Conservation (phyloP, 495 filamentous ascomycete species). For the Neurospora sp. region DNA sequence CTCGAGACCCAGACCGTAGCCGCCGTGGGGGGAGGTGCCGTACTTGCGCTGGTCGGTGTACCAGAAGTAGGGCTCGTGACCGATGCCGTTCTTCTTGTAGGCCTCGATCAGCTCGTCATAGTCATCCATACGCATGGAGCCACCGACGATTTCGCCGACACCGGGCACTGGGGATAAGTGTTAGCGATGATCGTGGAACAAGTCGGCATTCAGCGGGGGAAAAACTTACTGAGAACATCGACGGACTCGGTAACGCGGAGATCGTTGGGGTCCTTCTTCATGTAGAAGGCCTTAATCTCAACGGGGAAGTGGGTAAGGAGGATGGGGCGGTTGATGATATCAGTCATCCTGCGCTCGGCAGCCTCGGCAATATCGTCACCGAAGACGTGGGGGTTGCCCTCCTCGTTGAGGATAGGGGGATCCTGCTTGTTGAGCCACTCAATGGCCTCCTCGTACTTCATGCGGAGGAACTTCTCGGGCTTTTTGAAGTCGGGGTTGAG, state of each 20-base stretch:
- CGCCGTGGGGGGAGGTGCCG: slow-evolving; percentile 86
- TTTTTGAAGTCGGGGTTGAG: slow-evolving; percentile 84
- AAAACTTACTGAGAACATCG: slow-evolving; percentile 60
- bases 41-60: slow-evolving; percentile 99
- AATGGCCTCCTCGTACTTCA: slow-evolving; percentile 93
- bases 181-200: too few relatives aligned
- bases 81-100: slow-evolving; percentile 80
- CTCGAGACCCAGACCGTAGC: slow-evolving; percentile 92
- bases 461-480: slow-evolving; percentile 79
- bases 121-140: slow-evolving; percentile 90
- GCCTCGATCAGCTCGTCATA: slow-evolving; percentile 87
- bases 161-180: slow-evolving; percentile 29
- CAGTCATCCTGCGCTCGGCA: slow-evolving; percentile 93
- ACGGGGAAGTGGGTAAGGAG: slow-evolving; percentile 95
- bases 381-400: slow-evolving; percentile 79
- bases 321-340: slow-evolving; percentile 88
- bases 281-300: slow-evolving; percentile 99
- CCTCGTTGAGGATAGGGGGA: slow-evolving; percentile 74
- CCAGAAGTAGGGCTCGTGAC: slow-evolving; percentile 89
- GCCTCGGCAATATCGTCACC: slow-evolving; percentile 98
- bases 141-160: slow-evolving; percentile 95
- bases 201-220: too few relatives aligned
- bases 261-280: slow-evolving; percentile 83
- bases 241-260: slow-evolving; percentile 90
- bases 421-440: slow-evolving; percentile 82